Evolutionary conservation across 2,329 filamentous ascomycete species (phyloP).

Genomic region (Mollisia scopiformis): DNA sequence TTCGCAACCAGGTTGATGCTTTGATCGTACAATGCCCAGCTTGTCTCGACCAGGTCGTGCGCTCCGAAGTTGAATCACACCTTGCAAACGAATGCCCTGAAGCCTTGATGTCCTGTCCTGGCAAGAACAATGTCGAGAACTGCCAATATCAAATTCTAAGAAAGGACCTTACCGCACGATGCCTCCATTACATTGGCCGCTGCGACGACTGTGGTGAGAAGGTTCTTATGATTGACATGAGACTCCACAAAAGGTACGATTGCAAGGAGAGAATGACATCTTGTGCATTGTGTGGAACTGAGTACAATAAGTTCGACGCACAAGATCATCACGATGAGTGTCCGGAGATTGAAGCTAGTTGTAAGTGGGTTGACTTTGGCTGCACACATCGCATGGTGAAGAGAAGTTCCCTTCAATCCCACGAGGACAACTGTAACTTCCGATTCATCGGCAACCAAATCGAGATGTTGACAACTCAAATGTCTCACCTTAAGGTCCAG

Average conservation of each 20-base stretch:
- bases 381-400: constrained; percentile 47
- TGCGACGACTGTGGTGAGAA: constrained; percentile 58
- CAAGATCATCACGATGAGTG: constrained; percentile 47
- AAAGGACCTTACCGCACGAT: constrained; percentile 54
- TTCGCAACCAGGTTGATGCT: constrained; percentile 63
- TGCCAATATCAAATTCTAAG: constrained; percentile 56
- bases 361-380: constrained; percentile 53
- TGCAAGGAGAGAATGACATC: constrained; percentile 43
- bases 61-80: constrained; percentile 59
- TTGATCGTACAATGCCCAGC: constrained; percentile 63
- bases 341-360: constrained; percentile 43
- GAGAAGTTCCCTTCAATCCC: constrained; percentile 46
- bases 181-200: constrained; percentile 53
- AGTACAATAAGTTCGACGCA: constrained; percentile 31
- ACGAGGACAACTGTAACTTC: constrained; percentile 54
- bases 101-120: constrained; percentile 57
- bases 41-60: constrained; percentile 53
- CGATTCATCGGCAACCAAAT: constrained; percentile 55
- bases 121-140: constrained; percentile 39
- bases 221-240: constrained; percentile 49
- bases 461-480: constrained; percentile 49
- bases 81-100: constrained; percentile 59
- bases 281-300: constrained; percentile 32
- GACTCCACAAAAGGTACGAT: constrained; percentile 48
- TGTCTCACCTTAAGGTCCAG: constrained; percentile 41